A percentile compares a stretch with the other conserved stretches of the same genome.
phyloP scores from a whole-genome alignment of 345 rosid species.

The Aegle marmelos region DNA sequence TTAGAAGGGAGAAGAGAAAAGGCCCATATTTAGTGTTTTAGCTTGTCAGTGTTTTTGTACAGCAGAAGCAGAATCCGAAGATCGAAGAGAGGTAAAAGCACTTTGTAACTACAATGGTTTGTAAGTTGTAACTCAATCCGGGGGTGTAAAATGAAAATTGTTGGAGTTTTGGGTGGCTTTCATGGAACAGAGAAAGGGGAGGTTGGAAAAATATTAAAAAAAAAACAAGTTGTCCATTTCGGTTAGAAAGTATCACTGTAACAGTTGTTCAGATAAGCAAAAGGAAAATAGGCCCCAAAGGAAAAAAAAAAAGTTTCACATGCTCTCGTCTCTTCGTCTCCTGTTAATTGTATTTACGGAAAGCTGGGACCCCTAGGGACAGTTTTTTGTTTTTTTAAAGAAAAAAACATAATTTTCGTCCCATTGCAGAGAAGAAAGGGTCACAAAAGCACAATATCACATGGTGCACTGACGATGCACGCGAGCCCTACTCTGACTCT shows the following conservation, averaged over 20 bases:
- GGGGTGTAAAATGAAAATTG: not conserved
- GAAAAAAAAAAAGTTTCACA: not conserved
- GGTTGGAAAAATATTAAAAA: not conserved
- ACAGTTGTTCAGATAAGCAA: constrained; percentile 7
- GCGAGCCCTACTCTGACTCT: not conserved
- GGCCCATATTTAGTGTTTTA: constrained; percentile 18
- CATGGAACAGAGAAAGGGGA: not conserved
- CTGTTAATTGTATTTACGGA: not conserved
- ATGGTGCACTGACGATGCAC: constrained; percentile 30
- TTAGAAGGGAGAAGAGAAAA: constrained; percentile 28
- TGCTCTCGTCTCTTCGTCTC: not conserved
- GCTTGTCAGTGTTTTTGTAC: constrained; percentile 28
- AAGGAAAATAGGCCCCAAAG: not conserved
- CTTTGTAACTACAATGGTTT: constrained; percentile 6
- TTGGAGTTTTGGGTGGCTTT: not conserved
- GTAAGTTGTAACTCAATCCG: constrained; percentile 9
- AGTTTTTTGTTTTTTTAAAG: not conserved
- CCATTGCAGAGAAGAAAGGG: not conserved
- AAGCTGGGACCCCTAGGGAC: constrained; percentile 1
- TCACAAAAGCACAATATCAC: constrained; percentile 25
- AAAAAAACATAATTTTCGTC: not conserved
- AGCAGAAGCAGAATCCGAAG: constrained; percentile 17
- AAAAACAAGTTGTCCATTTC: not conserved
- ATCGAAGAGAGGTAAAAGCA: not conserved
- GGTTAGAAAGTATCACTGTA: constrained; percentile 2